phyloP scores from a whole-genome alignment of 2,329 filamentous ascomycete genomes.

The Sarocladiaceae sp. region DNA sequence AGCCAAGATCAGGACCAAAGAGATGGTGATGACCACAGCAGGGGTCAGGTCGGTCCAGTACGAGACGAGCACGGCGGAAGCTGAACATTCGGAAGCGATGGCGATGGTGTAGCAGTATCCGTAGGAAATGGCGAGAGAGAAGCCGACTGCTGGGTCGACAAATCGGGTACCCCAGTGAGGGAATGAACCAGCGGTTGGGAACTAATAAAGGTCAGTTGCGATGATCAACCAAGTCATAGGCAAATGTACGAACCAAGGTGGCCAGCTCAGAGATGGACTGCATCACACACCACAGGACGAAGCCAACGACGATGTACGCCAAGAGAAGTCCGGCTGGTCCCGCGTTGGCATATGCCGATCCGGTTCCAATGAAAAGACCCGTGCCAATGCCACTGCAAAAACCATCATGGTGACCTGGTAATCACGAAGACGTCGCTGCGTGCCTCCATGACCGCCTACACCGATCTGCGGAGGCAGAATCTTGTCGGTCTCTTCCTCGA shows the following conservation, averaged over 20 bases:
- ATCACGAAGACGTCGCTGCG: neutral
- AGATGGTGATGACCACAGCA: constrained; percentile 9
- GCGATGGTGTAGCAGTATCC: constrained; percentile 43
- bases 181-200: constrained; percentile 13
- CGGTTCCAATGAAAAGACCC: constrained; percentile 16
- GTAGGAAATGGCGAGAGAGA: constrained; percentile 37
- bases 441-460: constrained; percentile 5
- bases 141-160: constrained; percentile 24
- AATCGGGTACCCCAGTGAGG: constrained; percentile 19
- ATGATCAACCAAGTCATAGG: constrained; percentile 9
- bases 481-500: neutral
- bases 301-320: constrained; percentile 44
- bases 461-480: constrained; percentile 1
- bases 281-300: constrained; percentile 53
- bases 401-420: constrained; percentile 10
- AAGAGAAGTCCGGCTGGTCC: constrained; percentile 37
- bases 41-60: constrained; percentile 30
- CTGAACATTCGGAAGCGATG: constrained; percentile 39
- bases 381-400: constrained; percentile 12
- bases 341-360: constrained; percentile 16
- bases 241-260: constrained; percentile 18
- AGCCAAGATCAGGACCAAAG: constrained; percentile 17
- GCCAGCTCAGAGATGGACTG: constrained; percentile 28
- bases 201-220: constrained; percentile 4
- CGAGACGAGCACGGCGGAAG: constrained; percentile 39